phyloP scores from a whole-genome alignment of 2,329 filamentous ascomycete species.

The Penicillium frequentans region DNA sequence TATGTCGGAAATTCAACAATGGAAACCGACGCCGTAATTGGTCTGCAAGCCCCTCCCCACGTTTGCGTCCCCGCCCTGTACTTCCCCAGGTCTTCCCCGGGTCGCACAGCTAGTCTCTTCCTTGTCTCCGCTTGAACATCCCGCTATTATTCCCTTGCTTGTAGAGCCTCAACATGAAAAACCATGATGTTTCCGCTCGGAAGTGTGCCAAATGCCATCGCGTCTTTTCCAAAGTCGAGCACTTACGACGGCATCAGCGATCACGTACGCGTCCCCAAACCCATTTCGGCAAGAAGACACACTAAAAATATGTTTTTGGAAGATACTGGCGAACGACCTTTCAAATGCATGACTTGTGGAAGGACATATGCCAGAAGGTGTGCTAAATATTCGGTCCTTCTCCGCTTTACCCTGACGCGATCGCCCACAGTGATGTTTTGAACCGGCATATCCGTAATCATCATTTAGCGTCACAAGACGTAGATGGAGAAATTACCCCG shows the following conservation, averaged over 20 bases:
- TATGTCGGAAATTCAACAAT: no score
- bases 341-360: neutral
- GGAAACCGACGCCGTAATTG: no score
- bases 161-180: neutral
- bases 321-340: neutral
- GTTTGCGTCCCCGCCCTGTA: no score
- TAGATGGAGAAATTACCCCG: neutral
- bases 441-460: neutral
- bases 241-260: neutral
- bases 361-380: neutral
- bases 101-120: no score
- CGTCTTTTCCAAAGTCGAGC: neutral
- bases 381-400: neutral
- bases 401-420: neutral
- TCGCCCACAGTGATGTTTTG: neutral
- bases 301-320: neutral
- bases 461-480: neutral
- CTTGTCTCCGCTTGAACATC: no score
- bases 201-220: neutral
- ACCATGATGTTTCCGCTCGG: neutral
- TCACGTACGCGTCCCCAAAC: neutral
- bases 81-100: no score
- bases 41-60: no score
- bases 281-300: neutral
- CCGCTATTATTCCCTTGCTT: no score